Evolutionary conservation across 129 eudicot species (phyloP).

Genomic region (Ambrosia trifida): DNA sequence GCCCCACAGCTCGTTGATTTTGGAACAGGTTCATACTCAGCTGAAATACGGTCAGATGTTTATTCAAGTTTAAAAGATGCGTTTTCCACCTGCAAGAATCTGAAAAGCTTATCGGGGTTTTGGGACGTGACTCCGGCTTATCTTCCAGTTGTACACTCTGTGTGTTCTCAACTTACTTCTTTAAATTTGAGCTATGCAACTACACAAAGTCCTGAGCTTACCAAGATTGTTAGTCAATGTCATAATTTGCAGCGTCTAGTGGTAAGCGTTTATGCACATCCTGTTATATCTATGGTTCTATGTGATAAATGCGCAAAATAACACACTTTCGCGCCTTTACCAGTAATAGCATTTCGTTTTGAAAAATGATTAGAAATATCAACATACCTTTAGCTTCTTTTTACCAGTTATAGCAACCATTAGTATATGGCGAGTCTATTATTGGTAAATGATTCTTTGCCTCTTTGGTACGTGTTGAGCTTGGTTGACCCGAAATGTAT

Average conservation of each 20-base stretch:
- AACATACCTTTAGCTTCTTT: too few relatives aligned
- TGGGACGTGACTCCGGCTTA: conserved; percentile 16
- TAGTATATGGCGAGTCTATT: too few relatives aligned
- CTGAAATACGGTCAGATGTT: not conserved
- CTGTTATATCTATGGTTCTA: not conserved
- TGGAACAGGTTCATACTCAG: not conserved
- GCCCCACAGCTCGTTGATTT: conserved; percentile 16
- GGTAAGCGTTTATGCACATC: not conserved
- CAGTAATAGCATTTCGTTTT: not conserved
- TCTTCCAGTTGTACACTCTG: conserved; percentile 3
- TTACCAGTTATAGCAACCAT: too few relatives aligned
- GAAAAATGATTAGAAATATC: too few relatives aligned
- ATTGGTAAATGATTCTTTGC: too few relatives aligned
- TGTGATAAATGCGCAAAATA: not conserved
- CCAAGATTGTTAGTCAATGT: conserved; percentile 5
- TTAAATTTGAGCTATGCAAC: conserved; percentile 13
- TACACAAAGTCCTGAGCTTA: conserved; percentile 9
- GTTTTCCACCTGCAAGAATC: conserved; percentile 6
- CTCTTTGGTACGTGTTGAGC: too few relatives aligned
- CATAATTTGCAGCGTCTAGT: conserved; percentile 9
- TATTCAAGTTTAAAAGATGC: conserved; percentile 13
- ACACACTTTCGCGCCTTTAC: not conserved
- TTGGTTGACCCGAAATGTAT: too few relatives aligned
- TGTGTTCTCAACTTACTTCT: conserved; percentile 16
- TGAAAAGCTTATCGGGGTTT: conserved; percentile 13